Conservation (phyloP, 176 grass and related monocot genomes). For the Eragrostis curvula region DNA sequence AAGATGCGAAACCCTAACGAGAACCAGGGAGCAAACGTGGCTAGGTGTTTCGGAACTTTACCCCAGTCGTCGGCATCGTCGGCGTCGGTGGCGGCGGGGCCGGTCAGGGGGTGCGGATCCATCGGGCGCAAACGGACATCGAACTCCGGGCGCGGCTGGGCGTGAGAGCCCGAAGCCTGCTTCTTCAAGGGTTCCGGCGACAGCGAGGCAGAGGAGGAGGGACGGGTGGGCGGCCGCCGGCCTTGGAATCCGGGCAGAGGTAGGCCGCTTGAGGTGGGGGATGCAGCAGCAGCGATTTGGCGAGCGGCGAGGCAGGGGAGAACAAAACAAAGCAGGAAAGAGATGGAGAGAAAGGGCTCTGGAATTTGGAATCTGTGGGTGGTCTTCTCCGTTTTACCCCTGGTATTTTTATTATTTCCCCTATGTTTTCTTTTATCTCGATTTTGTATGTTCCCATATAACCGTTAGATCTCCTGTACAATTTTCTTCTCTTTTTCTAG, state of each 20-base stretch:
- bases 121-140: conserved; percentile 74
- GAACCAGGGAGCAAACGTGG: neutral
- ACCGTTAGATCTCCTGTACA: no score
- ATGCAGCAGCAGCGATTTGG: conserved; percentile 4
- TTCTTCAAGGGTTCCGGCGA: neutral
- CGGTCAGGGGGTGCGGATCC: conserved; percentile 69
- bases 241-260: neutral
- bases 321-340: conserved; percentile 8
- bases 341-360: conserved; percentile 1
- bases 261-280: conserved; percentile 2
- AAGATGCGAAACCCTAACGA: conserved; percentile 2
- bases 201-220: neutral
- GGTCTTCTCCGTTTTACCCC: conserved; percentile 13
- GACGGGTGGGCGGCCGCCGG: neutral
- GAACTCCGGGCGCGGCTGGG: conserved; percentile 54
- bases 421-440: neutral
- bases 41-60: conserved; percentile 5
- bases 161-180: conserved; percentile 33
- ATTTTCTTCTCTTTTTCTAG: no score
- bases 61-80: conserved; percentile 71
- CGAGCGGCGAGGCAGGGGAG: neutral
- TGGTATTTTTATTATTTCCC: neutral
- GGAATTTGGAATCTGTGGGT: conserved; percentile 31
- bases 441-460: neutral
- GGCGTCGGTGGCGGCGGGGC: conserved; percentile 40